Percentiles rank a stretch among this genome's conserved stretches.
Evolutionary conservation across 1,284 basidiomycete genomes (phyloP).

Genomic region (Melampsora americana): DNA sequence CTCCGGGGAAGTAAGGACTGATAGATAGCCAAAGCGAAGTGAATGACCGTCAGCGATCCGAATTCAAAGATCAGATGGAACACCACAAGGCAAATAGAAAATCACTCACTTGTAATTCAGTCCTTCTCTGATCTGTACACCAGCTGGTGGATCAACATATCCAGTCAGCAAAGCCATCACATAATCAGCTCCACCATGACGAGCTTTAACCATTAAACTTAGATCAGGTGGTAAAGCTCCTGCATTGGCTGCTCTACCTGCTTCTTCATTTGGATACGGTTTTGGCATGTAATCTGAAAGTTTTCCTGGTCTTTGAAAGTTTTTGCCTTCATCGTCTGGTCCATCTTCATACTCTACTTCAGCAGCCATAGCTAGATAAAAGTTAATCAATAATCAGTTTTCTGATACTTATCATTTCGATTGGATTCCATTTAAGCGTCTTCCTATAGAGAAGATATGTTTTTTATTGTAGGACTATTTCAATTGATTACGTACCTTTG

Average conservation of each 20-base stretch:
- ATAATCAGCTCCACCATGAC: slow-evolving; percentile 97
- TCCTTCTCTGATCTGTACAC: slow-evolving; percentile 90
- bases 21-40: background rate
- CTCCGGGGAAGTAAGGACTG: slow-evolving; percentile 79
- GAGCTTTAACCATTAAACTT: slow-evolving; percentile 94
- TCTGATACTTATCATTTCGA: background rate
- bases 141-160: slow-evolving; percentile 93
- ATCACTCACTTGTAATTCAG: slow-evolving; percentile 86
- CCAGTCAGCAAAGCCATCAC: slow-evolving; percentile 95
- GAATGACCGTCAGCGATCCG: background rate
- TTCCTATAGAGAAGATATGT: background rate
- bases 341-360: slow-evolving; percentile 96
- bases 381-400: background rate
- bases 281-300: slow-evolving; percentile 92
- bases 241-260: slow-evolving; percentile 86
- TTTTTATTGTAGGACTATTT: too few relatives aligned
- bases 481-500: slow-evolving; percentile 57
- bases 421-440: background rate
- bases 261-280: slow-evolving; percentile 97
- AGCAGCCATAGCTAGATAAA: slow-evolving; percentile 70
- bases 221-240: slow-evolving; percentile 97
- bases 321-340: slow-evolving; percentile 90
- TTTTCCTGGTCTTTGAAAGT: slow-evolving; percentile 98
- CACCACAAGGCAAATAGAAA: too few relatives aligned
- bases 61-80: slow-evolving; percentile 12